These are phyloP conservation scores for Sporothrix phasma DNA, from an alignment of 2,329 filamentous ascomycete species.

Conservation along the genomic window DNA sequence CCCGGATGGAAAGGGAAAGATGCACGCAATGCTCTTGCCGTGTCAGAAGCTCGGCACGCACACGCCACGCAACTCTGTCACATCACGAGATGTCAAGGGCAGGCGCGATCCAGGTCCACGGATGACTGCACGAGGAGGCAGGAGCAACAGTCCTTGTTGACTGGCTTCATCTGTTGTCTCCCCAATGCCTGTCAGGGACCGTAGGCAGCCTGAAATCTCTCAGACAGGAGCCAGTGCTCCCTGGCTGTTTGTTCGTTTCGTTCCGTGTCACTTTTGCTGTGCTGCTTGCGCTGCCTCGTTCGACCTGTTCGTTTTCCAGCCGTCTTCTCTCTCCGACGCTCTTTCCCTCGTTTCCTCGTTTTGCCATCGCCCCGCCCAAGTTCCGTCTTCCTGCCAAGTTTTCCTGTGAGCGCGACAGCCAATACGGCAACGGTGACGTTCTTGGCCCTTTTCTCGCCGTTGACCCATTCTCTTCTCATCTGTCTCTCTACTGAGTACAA, in stretches of 20 bases:
- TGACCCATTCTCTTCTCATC: constrained; percentile 8
- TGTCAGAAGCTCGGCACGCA: no score
- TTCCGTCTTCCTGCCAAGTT: background rate
- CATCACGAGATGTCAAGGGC: background rate
- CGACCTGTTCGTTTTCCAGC: background rate
- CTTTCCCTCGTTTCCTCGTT: background rate
- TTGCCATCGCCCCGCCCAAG: background rate
- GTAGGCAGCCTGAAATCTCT: no score
- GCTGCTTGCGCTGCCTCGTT: background rate
- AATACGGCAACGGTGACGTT: background rate
- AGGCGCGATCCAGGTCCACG: background rate
- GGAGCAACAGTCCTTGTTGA: background rate
- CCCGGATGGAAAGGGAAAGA: background rate
- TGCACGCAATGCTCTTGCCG: background rate
- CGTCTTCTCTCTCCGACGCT: background rate
- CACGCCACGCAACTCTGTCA: no score
- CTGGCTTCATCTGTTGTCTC: background rate
- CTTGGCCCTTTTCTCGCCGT: constrained; percentile 8
- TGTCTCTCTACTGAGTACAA: no score
- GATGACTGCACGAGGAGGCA: background rate
- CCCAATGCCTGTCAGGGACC: no score
- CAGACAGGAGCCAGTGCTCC: background rate
- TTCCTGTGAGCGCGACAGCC: background rate
- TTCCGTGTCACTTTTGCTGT: background rate
- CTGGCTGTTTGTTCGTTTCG: background rate